phyloP scores from a whole-genome alignment of 495 filamentous ascomycete genomes.

The Letharia columbiana region DNA sequence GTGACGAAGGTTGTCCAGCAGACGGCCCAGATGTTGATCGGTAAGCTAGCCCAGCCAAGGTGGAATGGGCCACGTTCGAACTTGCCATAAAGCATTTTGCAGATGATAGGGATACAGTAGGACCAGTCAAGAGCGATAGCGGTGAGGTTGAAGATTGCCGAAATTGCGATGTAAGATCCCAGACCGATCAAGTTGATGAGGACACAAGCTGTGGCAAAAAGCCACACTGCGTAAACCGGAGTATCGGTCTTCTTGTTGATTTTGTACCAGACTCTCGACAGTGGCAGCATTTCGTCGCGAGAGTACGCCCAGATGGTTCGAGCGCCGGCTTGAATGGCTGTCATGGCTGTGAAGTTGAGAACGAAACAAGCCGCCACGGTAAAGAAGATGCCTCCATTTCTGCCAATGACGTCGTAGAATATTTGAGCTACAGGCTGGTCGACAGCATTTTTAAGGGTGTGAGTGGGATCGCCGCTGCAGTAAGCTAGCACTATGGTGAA shows the following conservation, averaged over 20 bases:
- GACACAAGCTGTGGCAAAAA: conserved; percentile 48
- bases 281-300: conserved; percentile 50
- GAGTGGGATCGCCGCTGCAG: conserved; percentile 47
- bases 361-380: conserved; percentile 52
- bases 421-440: conserved; percentile 57
- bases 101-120: conserved; percentile 54
- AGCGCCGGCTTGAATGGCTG: conserved; percentile 52
- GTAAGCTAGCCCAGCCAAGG: conserved; percentile 39
- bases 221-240: conserved; percentile 53
- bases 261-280: conserved; percentile 47
- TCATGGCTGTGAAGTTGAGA: conserved; percentile 51
- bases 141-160: conserved; percentile 55
- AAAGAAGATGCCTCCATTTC: conserved; percentile 49
- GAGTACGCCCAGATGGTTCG: conserved; percentile 57
- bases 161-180: conserved; percentile 51
- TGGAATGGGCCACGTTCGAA: conserved; percentile 56
- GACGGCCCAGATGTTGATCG: conserved; percentile 46
- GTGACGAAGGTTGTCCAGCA: conserved; percentile 53
- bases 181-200: conserved; percentile 56
- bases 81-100: conserved; percentile 48
- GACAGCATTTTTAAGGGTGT: conserved; percentile 38
- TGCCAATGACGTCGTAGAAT: conserved; percentile 54
- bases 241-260: conserved; percentile 47
- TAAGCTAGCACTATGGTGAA: conserved; percentile 58
- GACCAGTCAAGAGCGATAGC: conserved; percentile 56